phyloP scores from a whole-genome alignment of 768 basidiomycete genomes.

The Pleurotus citrinopileatus region DNA sequence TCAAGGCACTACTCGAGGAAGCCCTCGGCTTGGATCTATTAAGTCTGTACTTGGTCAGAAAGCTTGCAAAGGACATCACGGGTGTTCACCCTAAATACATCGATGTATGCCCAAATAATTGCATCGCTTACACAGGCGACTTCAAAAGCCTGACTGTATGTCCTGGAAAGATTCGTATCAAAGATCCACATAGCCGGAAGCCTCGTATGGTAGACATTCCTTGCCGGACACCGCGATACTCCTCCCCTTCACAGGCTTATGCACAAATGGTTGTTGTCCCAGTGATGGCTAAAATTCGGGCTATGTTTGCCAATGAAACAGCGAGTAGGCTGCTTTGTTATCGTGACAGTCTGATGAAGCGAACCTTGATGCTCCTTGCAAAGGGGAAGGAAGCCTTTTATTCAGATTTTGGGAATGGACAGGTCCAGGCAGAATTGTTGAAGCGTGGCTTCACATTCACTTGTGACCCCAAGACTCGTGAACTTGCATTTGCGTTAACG shows the following conservation, averaged over 20 bases:
- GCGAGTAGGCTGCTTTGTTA: conserved; percentile 19
- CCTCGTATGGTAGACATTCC: conserved; percentile 1
- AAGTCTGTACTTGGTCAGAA: conserved; percentile 15
- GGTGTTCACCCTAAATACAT: conserved; percentile 14
- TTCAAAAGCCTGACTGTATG: conserved; percentile 12
- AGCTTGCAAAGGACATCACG: conserved; percentile 17
- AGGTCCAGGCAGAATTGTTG: conserved; percentile 19
- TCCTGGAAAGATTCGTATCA: conserved; percentile 13
- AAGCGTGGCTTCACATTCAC: conserved; percentile 17
- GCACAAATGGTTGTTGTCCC: conserved; percentile 23
- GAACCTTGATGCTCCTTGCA: conserved; percentile 18
- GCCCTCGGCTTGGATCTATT: conserved; percentile 19
- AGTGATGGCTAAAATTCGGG: conserved; percentile 21
- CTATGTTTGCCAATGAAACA: conserved; percentile 25
- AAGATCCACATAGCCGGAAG: neutral
- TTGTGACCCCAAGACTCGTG: conserved; percentile 14
- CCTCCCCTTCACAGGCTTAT: conserved; percentile 10
- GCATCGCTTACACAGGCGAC: conserved; percentile 24
- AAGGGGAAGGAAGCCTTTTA: conserved; percentile 11
- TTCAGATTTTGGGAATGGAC: conserved; percentile 24
- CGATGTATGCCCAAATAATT: conserved; percentile 24
- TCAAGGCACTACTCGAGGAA: conserved; percentile 17
- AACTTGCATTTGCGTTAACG: conserved; percentile 22
- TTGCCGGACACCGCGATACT: conserved; percentile 16
- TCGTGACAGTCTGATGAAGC: conserved; percentile 19